Evolutionary conservation across 768 basidiomycete species (phyloP), one percentile per base, ranked within the genome.

Genomic region (Auricularia cornea): DNA sequence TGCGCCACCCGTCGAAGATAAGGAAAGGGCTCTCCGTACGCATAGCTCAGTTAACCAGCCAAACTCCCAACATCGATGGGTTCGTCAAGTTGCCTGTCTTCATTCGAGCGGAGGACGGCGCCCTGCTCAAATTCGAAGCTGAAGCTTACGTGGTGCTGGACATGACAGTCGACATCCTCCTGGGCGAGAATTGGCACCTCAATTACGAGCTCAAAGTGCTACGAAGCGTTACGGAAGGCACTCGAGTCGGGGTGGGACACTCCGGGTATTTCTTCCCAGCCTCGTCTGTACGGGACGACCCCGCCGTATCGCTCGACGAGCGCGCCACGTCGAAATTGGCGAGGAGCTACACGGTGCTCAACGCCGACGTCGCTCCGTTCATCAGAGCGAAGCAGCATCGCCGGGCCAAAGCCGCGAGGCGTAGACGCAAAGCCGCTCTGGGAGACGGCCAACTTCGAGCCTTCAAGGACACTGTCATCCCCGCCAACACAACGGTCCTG

Each of bases 111-210:
- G 44, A 48, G 44, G 44, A 48, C 44, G 44, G 44, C 6, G 18
- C 16, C 6, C 11, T 18, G 11, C 44, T 48, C 12, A 18, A 48
- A 23, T 48, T 48, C 18, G 12, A 48, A 23, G 44, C 18, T 11
- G 44, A 48, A 48, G 18, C 23, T 18, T 48, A 48, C 44, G 44
- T 48, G 12, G 70, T 74, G 8, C 68, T 68, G n/a, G 69, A 69
- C 16, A 74, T 74, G 73, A 61, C 70, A 0, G 70, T 71, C 0
- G 69, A 70, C 0, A 69, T 76, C 31, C 72, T 76, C 54, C 61
- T 76, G 12, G 75, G 75, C 3, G 74, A 75, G 52, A 73, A 74
- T 35, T 74, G 71, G 52, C 54, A 71, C 14, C 18, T 59, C 1
- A 44, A 52, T 0, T 72, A 73, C 62, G 71, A 70, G 32, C 30